Conservation (phyloP, 1,139 yeast genomes). For the Torulaspora globosa region DNA sequence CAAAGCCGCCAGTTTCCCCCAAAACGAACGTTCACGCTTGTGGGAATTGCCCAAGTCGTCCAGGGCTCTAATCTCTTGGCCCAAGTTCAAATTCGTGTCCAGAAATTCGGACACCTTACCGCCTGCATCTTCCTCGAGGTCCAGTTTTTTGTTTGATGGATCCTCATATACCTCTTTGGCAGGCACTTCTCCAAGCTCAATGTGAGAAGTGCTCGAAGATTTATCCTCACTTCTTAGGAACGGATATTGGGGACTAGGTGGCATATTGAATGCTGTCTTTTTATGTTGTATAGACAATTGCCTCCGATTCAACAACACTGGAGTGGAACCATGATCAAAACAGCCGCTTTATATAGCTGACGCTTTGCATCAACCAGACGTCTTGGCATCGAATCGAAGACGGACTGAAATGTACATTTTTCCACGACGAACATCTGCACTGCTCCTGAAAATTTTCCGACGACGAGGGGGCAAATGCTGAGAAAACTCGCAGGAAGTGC, state of each 20-base stretch:
- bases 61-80: constrained; percentile 25
- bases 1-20: constrained; percentile 21
- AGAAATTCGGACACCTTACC: constrained; percentile 5
- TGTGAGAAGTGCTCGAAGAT: constrained; percentile 8
- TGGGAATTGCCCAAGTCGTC: constrained; percentile 24
- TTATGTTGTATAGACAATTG: no score
- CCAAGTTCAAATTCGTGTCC: constrained; percentile 10
- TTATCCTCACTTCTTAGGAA: neutral
- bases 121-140: constrained; percentile 8
- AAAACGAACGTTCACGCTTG: constrained; percentile 22
- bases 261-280: neutral
- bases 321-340: no score
- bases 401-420: neutral
- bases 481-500: neutral
- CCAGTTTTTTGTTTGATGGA: constrained; percentile 9
- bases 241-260: neutral
- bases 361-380: no score
- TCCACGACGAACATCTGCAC: neutral
- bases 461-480: neutral
- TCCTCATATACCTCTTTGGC: constrained; percentile 8
- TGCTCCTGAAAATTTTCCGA: neutral
- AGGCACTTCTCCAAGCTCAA: constrained; percentile 4
- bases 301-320: no score
- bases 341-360: no score
- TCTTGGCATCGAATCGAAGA: neutral